phyloP scores from a whole-genome alignment of 2,329 filamentous ascomycete species.

The Aspergillus costaricaensis region DNA sequence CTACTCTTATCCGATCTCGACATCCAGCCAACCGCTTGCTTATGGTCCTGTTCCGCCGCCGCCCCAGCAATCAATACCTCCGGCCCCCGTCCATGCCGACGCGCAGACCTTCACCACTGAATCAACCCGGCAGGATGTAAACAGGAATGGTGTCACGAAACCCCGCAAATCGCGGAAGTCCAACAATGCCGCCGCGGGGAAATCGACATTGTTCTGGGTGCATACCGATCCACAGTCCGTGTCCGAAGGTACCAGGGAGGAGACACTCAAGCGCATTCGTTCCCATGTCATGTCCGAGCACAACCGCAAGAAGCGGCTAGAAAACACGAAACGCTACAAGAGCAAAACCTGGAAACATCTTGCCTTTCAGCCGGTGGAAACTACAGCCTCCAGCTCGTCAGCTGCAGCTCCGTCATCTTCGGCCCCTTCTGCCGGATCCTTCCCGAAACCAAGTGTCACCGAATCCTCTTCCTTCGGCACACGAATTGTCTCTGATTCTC shows the following conservation, averaged over 20 bases:
- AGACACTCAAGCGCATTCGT: conserved; percentile 45
- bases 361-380: conserved; percentile 37
- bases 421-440: conserved; percentile 1
- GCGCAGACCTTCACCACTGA: conserved; percentile 4
- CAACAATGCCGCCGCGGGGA: conserved; percentile 29
- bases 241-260: conserved; percentile 39
- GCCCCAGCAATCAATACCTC: conserved; percentile 10
- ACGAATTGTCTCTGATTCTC: background rate
- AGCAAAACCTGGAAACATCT: conserved; percentile 42
- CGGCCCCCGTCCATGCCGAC: conserved; percentile 9
- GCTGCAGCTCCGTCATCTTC: conserved; percentile 8
- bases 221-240: conserved; percentile 41
- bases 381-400: conserved; percentile 20
- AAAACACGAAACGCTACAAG: conserved; percentile 43
- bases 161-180: conserved; percentile 39
- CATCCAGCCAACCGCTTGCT: conserved; percentile 12
- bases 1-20: conserved; percentile 19
- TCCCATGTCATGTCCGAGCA: conserved; percentile 48
- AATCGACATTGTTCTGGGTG: conserved; percentile 45
- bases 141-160: conserved; percentile 30
- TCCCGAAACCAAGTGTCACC: conserved; percentile 2
- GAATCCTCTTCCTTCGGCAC: conserved; percentile 8
- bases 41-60: conserved; percentile 12
- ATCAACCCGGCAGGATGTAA: conserved; percentile 15
- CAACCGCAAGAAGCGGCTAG: conserved; percentile 44